Conservation (phyloP, 2,329 filamentous ascomycete genomes). For the Fusarium sp. region DNA sequence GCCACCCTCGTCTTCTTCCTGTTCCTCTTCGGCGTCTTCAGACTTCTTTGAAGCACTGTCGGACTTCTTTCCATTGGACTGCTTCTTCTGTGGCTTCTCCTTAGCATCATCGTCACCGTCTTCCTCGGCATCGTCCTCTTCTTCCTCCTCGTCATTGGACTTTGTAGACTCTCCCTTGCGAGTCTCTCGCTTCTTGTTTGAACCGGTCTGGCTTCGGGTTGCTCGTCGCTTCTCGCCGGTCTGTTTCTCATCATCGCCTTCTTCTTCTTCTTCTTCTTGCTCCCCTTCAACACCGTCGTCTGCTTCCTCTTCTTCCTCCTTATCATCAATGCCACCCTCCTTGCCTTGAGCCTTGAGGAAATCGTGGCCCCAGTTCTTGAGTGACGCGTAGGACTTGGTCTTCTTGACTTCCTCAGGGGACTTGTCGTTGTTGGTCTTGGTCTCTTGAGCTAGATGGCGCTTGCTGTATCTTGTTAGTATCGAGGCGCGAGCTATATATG, state of each 20-base stretch:
- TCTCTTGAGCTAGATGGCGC: conserved; percentile 74
- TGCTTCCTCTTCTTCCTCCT: conserved; percentile 24
- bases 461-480: conserved; percentile 55
- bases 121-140: conserved; percentile 19
- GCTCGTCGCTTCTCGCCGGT: conserved; percentile 47
- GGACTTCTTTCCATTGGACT: conserved; percentile 28
- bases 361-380: conserved; percentile 74
- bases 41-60: conserved; percentile 19
- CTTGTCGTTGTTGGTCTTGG: conserved; percentile 67
- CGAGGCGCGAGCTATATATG: background rate
- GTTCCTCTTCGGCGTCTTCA: conserved; percentile 6
- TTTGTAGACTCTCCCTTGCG: conserved; percentile 41
- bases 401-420: conserved; percentile 58
- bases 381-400: conserved; percentile 66
- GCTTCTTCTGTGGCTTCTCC: conserved; percentile 18
- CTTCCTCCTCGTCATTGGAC: conserved; percentile 32
- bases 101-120: conserved; percentile 29
- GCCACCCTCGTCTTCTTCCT: conserved; percentile 4
- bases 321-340: conserved; percentile 12
- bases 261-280: conserved; percentile 1
- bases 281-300: conserved; percentile 16
- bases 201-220: conserved; percentile 37
- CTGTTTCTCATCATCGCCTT: conserved; percentile 35
- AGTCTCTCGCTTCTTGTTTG: conserved; percentile 52
- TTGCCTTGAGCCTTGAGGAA: conserved; percentile 56